phyloP scores from a whole-genome alignment of 805 yeast genomes.

The Candida michaelii region DNA sequence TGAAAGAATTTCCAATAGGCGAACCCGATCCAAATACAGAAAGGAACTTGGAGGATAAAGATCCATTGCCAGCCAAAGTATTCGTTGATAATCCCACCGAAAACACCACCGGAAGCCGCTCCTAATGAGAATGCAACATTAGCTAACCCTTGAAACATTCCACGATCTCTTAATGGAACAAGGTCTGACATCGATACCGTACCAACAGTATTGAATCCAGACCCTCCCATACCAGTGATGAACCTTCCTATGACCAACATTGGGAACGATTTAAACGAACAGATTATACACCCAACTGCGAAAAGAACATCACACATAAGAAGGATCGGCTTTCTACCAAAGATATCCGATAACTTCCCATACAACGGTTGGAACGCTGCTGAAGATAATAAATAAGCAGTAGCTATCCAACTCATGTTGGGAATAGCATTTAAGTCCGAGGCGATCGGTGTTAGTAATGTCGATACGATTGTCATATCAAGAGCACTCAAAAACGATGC shows the following conservation, averaged over 20 bases:
- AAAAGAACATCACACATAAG: slow-evolving; percentile 56
- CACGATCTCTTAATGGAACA: slow-evolving; percentile 73
- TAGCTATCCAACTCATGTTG: slow-evolving; percentile 70
- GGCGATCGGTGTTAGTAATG: slow-evolving; percentile 63
- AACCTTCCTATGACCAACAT: slow-evolving; percentile 60
- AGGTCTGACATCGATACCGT: slow-evolving; percentile 77
- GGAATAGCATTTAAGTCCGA: slow-evolving; percentile 66
- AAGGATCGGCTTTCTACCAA: slow-evolving; percentile 59
- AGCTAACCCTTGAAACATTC: slow-evolving; percentile 79
- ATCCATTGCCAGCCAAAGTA: slow-evolving; percentile 51
- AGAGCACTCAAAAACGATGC: slow-evolving; percentile 59
- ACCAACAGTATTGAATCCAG: slow-evolving; percentile 74
- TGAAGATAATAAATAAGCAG: slow-evolving; percentile 64
- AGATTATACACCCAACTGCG: slow-evolving; percentile 53
- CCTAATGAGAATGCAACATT: slow-evolving; percentile 78
- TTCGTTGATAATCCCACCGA: slow-evolving; percentile 58
- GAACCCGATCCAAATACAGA: slow-evolving; percentile 42
- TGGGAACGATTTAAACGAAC: slow-evolving; percentile 50
- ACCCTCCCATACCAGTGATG: slow-evolving; percentile 88
- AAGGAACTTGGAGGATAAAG: slow-evolving; percentile 40
- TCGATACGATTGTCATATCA: slow-evolving; percentile 68
- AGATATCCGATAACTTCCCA: slow-evolving; percentile 70
- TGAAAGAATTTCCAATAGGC: slow-evolving; percentile 39
- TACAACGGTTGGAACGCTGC: slow-evolving; percentile 74
- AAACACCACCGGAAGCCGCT: slow-evolving; percentile 44